Evolutionary conservation across 257 asterid genomes (phyloP).

Genomic region (Solanum appendiculatum): DNA sequence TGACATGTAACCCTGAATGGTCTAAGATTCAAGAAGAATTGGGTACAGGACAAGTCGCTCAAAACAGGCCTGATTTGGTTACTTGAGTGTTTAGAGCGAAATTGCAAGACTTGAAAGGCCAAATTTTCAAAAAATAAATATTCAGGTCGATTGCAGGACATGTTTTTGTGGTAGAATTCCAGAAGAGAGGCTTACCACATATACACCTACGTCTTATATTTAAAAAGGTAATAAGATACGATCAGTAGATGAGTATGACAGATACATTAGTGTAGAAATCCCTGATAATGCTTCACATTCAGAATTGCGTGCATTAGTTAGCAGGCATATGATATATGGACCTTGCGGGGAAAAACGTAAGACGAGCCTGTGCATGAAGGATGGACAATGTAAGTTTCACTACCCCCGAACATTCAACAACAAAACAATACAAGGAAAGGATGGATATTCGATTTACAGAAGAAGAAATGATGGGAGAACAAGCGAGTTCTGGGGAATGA

Average conservation of each 20-base stretch:
- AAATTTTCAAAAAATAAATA: not conserved
- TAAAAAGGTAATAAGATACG: not conserved
- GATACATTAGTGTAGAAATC: not conserved
- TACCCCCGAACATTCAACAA: not conserved
- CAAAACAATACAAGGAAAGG: not conserved
- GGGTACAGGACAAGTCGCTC: not conserved
- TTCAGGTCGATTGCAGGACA: not conserved
- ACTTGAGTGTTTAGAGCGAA: not conserved
- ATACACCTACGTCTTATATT: not conserved
- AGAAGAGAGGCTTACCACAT: not conserved
- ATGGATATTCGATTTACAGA: not conserved
- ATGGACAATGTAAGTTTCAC: not conserved
- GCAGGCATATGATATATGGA: conserved; percentile 1
- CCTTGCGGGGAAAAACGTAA: not conserved
- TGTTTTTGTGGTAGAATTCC: not conserved
- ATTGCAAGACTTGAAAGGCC: not conserved
- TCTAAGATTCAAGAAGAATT: not conserved
- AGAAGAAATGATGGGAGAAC: not conserved
- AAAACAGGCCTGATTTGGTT: not conserved
- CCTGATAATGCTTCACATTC: not conserved
- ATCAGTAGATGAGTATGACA: not conserved
- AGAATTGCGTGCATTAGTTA: not conserved
- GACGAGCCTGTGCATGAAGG: not conserved
- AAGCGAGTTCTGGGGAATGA: not conserved
- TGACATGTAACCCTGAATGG: not conserved